Evolutionary conservation across 805 yeast genomes (phyloP), one percentile per base, ranked within the genome.

Genomic region (Candida anglica): DNA sequence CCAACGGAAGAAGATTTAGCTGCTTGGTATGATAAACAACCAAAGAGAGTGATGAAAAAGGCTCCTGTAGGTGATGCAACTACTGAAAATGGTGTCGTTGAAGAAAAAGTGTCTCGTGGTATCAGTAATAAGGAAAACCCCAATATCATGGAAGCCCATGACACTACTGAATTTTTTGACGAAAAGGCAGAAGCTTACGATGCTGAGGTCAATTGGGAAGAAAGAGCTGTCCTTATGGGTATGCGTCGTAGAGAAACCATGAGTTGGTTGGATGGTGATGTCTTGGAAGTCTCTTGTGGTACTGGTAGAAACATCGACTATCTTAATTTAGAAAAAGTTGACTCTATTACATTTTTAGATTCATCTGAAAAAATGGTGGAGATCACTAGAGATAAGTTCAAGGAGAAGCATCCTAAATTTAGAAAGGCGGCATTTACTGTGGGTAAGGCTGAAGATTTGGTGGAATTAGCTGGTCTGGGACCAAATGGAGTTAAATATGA

Each of bases 211-310:
- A 79, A 82, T 46, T 67, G 79, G 62, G 93, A 84, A 53, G 93
- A 83, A 49, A 50, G 77, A 30, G 71, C 78, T 11, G 69, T 78
- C 36, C 60, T 75, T 23, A 66, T 78, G 71, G 77, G 81, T 37
- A 70, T 67, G 48, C 71, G 84, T 59, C 71, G 96, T 48, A 79
- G 78, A 47, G 81, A 93, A 85, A 56, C 84, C 29, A 84, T 85
- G 88, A 73, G 67, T 23, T 84, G 83, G 41, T 73, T 81, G 32
- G 63, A 68, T 38, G 98, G 98, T 15, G 96, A 93, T 53, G 96
- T 88, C 2, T 63, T 93, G 37, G 98, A 93, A 58, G 93, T 91
- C 8, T 82, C 97, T 0, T 86, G 95, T 52, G 98, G 98, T 38
- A 93, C 98, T 0, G 98, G 98, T 5, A 73, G 98, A 58, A 93